These are phyloP conservation scores for Diplodia intermedia DNA, from an alignment of 2,329 filamentous ascomycete genomes.

Conservation along the genomic window DNA sequence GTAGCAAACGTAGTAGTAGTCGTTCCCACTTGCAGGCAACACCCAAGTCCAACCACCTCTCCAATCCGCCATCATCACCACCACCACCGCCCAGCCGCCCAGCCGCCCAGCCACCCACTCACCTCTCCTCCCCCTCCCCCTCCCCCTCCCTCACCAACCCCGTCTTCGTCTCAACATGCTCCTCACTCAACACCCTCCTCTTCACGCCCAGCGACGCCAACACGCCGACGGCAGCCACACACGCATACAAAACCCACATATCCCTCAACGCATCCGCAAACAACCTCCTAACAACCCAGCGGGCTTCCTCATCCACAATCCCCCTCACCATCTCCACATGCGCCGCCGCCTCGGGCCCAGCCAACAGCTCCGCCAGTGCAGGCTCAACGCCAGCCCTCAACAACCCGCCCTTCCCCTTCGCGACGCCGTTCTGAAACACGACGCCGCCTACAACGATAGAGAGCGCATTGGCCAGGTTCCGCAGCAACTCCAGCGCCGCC, in stretches of 20 bases:
- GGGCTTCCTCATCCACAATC: conserved; percentile 58
- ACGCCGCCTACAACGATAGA: conserved; percentile 59
- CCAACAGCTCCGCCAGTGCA: conserved; percentile 55
- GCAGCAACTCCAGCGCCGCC: conserved; percentile 58
- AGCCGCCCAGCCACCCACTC: not conserved
- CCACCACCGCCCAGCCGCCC: too few relatives aligned
- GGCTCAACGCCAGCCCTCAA: conserved; percentile 56
- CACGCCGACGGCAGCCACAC: conserved; percentile 48
- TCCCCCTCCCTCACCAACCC: conserved; percentile 42
- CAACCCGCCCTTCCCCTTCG: conserved; percentile 47
- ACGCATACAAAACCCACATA: conserved; percentile 58
- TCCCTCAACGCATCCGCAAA: conserved; percentile 55
- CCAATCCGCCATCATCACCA: too few relatives aligned
- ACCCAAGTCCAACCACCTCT: too few relatives aligned
- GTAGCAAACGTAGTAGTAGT: too few relatives aligned
- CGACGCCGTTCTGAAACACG: conserved; percentile 64
- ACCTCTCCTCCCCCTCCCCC: not conserved
- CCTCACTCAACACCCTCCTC: conserved; percentile 48
- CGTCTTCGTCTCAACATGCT: conserved; percentile 57
- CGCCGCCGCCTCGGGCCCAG: conserved; percentile 66
- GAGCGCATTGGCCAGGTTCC: conserved; percentile 54
- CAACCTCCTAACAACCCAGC: conserved; percentile 55
- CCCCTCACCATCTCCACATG: conserved; percentile 55
- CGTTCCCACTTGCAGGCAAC: too few relatives aligned
- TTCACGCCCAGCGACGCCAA: conserved; percentile 51